phyloP scores from a whole-genome alignment of 2,329 filamentous ascomycete species.

The Aspergillus viridinutans region DNA sequence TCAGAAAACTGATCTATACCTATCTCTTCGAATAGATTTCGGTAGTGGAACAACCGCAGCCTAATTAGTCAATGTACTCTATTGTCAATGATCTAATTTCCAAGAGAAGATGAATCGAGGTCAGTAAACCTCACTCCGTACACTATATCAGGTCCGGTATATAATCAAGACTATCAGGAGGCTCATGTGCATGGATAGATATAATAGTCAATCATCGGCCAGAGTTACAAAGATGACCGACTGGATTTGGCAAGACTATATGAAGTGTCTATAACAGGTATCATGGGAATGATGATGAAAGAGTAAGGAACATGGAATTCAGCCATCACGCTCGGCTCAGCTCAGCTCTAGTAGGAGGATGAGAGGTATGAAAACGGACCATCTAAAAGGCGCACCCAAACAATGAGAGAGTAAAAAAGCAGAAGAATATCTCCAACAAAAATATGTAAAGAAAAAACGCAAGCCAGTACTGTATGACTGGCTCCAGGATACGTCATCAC shows the following conservation, averaged over 20 bases:
- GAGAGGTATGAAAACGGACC: conserved; percentile 21
- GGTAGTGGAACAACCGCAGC: not conserved
- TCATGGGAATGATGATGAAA: not conserved
- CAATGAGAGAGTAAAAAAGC: conserved; percentile 6
- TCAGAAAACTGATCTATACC: not conserved
- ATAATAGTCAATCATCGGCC: not conserved
- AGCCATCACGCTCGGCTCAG: conserved; percentile 14
- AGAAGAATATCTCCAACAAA: not conserved
- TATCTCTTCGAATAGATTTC: not conserved
- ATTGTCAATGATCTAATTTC: not conserved
- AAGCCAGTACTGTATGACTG: conserved; percentile 7
- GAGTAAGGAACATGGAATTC: conserved; percentile 13
- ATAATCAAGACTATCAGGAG: too few relatives aligned
- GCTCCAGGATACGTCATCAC: conserved; percentile 18
- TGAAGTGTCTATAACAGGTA: conserved; percentile 6
- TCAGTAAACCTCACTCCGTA: not conserved
- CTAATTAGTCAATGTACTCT: not conserved
- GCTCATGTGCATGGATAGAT: not conserved
- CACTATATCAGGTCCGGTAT: not conserved
- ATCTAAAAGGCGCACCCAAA: conserved; percentile 14
- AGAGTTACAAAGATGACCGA: not conserved
- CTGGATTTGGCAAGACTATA: not conserved
- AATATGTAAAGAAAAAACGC: conserved; percentile 1
- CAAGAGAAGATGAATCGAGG: too few relatives aligned
- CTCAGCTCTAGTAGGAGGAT: conserved; percentile 17